phyloP scores from a whole-genome alignment of 2,329 filamentous ascomycete species.

The Trichoderma sp. region DNA sequence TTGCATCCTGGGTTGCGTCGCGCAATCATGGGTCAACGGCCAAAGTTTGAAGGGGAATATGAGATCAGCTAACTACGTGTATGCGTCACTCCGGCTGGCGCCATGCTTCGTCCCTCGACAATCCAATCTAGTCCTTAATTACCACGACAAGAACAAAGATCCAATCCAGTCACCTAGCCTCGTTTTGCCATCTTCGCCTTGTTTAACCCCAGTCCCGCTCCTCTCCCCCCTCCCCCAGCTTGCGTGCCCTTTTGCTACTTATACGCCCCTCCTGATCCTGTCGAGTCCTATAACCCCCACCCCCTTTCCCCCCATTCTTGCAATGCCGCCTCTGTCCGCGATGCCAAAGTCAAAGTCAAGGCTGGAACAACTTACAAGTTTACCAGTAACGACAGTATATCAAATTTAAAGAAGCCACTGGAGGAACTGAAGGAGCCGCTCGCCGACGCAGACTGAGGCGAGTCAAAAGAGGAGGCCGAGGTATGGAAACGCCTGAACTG shows the following conservation, averaged over 20 bases:
- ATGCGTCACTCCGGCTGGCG: background rate
- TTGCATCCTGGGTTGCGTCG: too few species aligned
- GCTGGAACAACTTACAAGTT: background rate
- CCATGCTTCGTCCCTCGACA: background rate
- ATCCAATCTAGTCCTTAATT: background rate
- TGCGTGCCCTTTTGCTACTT: background rate
- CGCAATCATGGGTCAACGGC: background rate
- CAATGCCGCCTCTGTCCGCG: slow-evolving; percentile 2
- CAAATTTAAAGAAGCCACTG: background rate
- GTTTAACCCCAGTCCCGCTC: background rate
- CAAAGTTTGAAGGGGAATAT: background rate
- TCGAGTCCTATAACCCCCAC: background rate
- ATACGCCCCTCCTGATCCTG: background rate
- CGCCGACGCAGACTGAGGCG: slow-evolving; percentile 17
- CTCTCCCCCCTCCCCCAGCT: background rate
- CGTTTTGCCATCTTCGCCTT: slow-evolving; percentile 1
- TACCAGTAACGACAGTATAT: too few species aligned
- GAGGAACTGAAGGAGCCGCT: background rate
- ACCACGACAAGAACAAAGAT: too few species aligned
- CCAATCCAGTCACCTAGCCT: slow-evolving; percentile 11
- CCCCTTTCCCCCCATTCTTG: background rate
- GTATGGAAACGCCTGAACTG: background rate
- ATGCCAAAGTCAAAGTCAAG: background rate
- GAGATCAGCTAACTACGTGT: background rate
- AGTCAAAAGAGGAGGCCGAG: background rate